Base-by-base conservation (phyloP, 495 filamentous ascomycete genomes). In the Aspergillus sclerotiicarbonarius region DNA sequence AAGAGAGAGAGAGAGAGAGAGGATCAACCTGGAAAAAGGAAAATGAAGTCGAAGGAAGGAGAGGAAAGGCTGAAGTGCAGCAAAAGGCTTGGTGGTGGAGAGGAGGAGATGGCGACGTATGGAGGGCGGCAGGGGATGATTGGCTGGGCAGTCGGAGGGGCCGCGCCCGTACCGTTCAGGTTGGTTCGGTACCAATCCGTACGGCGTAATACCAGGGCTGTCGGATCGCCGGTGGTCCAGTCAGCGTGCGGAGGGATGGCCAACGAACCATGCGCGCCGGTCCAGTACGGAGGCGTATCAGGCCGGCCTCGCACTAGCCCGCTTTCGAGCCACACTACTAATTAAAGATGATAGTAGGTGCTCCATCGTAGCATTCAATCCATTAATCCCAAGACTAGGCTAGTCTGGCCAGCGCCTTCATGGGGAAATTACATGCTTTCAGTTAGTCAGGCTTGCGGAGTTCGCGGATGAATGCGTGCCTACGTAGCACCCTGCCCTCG, bases 31-130 rank as follows among this genome's bases (percentile, higher is more conserved):
- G 32, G 54, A 51, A 51, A 51, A 58, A 44, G 46, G 49, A 48
- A 57, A 60, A 51, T 64, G 62, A 64, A 51, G 62, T 61, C 53
- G 62, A 56, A 57, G 55, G 58, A 55, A 58, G 51, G 51, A 62
- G 51, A 58, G 51, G 54, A 57, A 54, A 51, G 50, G 50, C 50
- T 45, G 44, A 57, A 21, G 43, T 51, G 51, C 51, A 62, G 55
- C 47, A 58, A 49, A 50, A 57, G 46, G 54, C 46, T 47, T 51
- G 46, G 54, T 57, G 55, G 44, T 25, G 55, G 47, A 54, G 41
- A 46, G 15, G 54, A 51, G 47, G 44, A 54, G 55, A 46, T 52
- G 56, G 48, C 48, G 55, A 57, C 54, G 59, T 43, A 61, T 32
- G 50, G 58, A 52, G 33, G 32, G 57, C 50, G 49, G 46, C 56